These are phyloP conservation scores for Persicaria maculosa DNA, from an alignment of 148 eudicot genomes.

Conservation along the genomic window DNA sequence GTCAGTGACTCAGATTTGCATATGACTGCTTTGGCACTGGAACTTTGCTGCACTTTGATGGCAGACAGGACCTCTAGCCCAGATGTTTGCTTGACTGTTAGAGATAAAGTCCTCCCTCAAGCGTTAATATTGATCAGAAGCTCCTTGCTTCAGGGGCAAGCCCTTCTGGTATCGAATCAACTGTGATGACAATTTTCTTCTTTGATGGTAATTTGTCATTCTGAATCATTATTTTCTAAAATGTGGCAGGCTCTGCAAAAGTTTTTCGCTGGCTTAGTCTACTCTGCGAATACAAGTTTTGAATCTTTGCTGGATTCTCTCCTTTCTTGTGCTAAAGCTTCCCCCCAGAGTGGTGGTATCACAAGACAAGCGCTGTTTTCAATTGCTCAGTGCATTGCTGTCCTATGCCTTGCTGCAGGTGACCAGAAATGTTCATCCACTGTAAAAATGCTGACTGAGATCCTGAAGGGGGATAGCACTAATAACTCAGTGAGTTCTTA, in stretches of 20 bases:
- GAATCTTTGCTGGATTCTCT: conserved; percentile 28
- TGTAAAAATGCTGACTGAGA: conserved; percentile 61
- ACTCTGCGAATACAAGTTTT: conserved; percentile 92
- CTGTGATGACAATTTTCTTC: conserved; percentile 3
- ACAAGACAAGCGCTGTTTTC: conserved; percentile 96
- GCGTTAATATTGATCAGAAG: conserved; percentile 76
- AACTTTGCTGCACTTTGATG: conserved; percentile 94
- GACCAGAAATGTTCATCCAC: conserved; percentile 32
- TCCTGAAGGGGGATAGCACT: conserved; percentile 64
- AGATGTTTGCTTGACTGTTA: conserved; percentile 68
- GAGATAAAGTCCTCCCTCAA: conserved; percentile 98
- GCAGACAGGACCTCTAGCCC: conserved; percentile 69
- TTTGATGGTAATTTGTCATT: conserved; percentile 11
- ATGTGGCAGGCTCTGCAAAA: conserved; percentile 73
- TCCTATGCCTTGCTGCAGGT: conserved; percentile 97
- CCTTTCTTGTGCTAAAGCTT: conserved; percentile 54
- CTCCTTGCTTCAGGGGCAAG: conserved; percentile 96
- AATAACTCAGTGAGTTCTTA: conserved; percentile 55
- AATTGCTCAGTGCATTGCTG: conserved; percentile 96
- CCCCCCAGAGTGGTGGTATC: conserved; percentile 80
- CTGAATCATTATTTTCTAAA: conserved; percentile 5
- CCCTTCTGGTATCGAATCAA: conserved; percentile 57
- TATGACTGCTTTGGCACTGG: conserved; percentile 94
- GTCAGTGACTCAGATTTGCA: conserved; percentile 92
- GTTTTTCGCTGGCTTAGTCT: conserved; percentile 74